Evolutionary conservation across 176 grass and related monocot species (phyloP), one percentile per base, ranked within the genome.

Genomic region (Cenchrus fungigraminus): DNA sequence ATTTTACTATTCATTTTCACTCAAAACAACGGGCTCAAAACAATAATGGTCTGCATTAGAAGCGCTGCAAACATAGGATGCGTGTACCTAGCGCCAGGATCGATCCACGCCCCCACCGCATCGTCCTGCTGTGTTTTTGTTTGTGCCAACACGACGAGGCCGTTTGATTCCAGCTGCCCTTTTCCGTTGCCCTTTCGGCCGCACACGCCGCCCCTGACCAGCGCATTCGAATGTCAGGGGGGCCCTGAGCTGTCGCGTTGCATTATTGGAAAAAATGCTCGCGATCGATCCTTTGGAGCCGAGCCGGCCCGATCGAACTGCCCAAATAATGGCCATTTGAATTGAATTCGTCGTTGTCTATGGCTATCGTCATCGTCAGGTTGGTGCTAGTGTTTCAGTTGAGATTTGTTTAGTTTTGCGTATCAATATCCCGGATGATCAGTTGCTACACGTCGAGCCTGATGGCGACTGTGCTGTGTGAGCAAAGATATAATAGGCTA

Each of bases 101-200:
- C 37, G 37, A 12, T 58, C 17, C 52, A 76, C 12, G 9, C 34
- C 17, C 68, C 56, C 52, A 57, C 52, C 9, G 8, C 47, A 8
- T 13, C 28, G 28, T 14, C 28, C 20, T 28, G 74, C 65, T 62
- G 75, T 63, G 37, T 40, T 69, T 68, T 78, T 85, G 63, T 77
- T 37, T 46, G 19, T 59, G 52, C 53, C 84, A 78, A 79, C 64
- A 60, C 51, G 20, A 50, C 51, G 20, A 50, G 17, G 8, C 15
- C 53, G 31, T 51, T 44, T 73, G 67, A 73, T 80, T 65, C 76
- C 68, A 86, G 20, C 68, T 79, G 61, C 68, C 59, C 10, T 32
- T 29, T 9, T 20, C 49, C 10, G 12, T 66, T 31, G 17, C 42
- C 29, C 51, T 67, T 80, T 76, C 60, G 76, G 79, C 57, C 70